Evolutionary conservation across 305 asterid species (phyloP), one percentile per base, ranked within the genome.

Genomic region (Coffea humblotiana): DNA sequence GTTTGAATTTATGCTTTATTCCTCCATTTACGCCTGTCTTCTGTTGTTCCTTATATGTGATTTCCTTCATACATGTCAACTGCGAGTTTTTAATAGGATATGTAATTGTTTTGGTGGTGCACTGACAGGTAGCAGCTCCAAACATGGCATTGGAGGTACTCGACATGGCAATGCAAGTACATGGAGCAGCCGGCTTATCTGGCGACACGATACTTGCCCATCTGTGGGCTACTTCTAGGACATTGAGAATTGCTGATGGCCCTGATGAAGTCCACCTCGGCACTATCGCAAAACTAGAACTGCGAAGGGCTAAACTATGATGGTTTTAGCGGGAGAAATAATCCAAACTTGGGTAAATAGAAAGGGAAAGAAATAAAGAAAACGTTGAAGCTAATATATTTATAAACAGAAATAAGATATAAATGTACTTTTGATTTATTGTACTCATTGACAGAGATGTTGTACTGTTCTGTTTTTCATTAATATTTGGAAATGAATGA

Each of bases 261-360:
- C 99, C 98, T 0, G 99, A 94, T 69, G 99, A 96, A 88, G 99
- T 96, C 74, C 98, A 96, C 84, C 84, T 96, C 85, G 98, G 91
- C 43, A 91, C 99, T 25, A 94, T 94, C 54, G 98, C 94, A 1
- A 94, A 92, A 80, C 77, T 96, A 23, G 99, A 96, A 87, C 86
- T 96, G 54, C 87, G 88, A 72, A 90, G 91, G 83, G 91, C 98
- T 72, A 94, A 89, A 86, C 91, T 94, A 37, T 96, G 91, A 91
- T 65, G 37, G 52, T 56, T 47, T 64, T 61, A 40, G 32, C 48
- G 25, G 32, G 47, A 51, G 45, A 65, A 65, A n/a, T 27, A 13
- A 9, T 76, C 54, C 56, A 48, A 43, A 15, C 72, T 37, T 54
- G 21, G 48, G 74, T 43, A 52, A 35, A 52, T 52, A 13, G 37